A percentile compares a stretch with the other conserved stretches of the same genome.
Conservation (phyloP, 805 yeast species). For the Middelhovenomyces tepae region DNA sequence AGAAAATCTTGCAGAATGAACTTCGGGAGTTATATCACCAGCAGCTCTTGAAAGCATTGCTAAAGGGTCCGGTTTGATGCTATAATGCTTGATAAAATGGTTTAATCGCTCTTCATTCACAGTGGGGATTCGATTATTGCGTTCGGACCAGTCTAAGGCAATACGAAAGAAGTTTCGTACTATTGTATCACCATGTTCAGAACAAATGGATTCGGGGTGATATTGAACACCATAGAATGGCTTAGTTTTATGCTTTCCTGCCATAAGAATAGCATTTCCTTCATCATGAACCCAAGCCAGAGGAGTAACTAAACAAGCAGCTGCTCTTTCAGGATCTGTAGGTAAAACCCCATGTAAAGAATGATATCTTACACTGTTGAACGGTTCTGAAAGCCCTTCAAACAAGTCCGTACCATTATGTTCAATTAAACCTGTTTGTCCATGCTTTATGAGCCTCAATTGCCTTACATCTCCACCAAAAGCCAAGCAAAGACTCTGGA, state of each 20-base stretch:
- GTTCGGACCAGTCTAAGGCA: conserved; percentile 32
- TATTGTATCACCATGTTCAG: conserved; percentile 52
- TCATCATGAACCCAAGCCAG: conserved; percentile 51
- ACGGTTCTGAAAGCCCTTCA: conserved; percentile 32
- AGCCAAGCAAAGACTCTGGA: conserved; percentile 66
- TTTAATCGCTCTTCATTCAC: background rate
- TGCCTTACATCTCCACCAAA: conserved; percentile 49
- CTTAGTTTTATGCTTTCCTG: conserved; percentile 46
- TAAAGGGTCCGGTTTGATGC: conserved; percentile 19
- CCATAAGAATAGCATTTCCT: conserved; percentile 56
- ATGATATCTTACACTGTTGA: conserved; percentile 80
- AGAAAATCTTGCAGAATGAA: background rate
- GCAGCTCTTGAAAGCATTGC: background rate
- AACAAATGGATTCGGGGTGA: conserved; percentile 93
- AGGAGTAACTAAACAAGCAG: conserved; percentile 36
- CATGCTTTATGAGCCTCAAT: conserved; percentile 64
- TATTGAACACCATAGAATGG: conserved; percentile 95
- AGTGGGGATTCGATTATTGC: conserved; percentile 3
- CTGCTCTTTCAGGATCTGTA: conserved; percentile 18
- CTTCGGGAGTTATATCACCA: background rate
- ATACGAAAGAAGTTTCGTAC: conserved; percentile 53
- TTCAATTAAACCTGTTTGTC: conserved; percentile 59
- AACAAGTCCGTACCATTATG: conserved; percentile 33
- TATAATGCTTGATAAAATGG: conserved; percentile 8
- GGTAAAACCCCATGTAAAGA: conserved; percentile 43